phyloP scores from a whole-genome alignment of 2,329 filamentous ascomycete species.

The Chrysoporthe deuterocubensis region DNA sequence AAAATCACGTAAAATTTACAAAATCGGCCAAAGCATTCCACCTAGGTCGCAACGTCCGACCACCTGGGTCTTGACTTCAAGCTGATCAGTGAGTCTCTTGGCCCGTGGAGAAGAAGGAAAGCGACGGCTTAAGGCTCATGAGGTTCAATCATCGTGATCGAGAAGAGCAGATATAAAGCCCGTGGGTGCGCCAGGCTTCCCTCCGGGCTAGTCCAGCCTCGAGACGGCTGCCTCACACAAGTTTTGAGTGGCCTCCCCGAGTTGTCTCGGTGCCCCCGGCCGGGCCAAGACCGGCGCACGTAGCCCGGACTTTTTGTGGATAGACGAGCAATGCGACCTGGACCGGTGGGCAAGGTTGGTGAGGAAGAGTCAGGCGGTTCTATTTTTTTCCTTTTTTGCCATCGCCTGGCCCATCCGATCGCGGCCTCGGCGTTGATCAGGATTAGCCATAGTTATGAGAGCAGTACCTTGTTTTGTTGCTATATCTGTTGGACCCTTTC shows the following conservation, averaged over 20 bases:
- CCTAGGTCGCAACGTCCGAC: not conserved
- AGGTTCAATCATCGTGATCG: not conserved
- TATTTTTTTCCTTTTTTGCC: not conserved
- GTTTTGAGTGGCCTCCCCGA: not conserved
- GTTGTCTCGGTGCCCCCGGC: not conserved
- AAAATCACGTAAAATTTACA: constrained; percentile 13
- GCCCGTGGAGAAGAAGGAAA: not conserved
- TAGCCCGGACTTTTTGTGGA: constrained; percentile 11
- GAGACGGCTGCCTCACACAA: not conserved
- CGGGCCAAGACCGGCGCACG: constrained; percentile 4
- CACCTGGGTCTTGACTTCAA: not conserved
- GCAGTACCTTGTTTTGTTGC: not conserved
- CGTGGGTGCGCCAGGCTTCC: not conserved
- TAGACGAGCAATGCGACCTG: constrained; percentile 10
- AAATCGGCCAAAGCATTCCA: not conserved
- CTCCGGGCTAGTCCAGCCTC: not conserved
- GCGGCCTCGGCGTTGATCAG: constrained; percentile 2
- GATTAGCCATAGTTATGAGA: constrained; percentile 5
- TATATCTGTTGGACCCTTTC: not conserved
- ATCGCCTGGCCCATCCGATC: constrained; percentile 5
- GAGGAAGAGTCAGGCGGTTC: constrained; percentile 1
- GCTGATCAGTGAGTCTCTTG: not conserved
- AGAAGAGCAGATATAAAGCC: not conserved
- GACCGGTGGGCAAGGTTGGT: constrained; percentile 8
- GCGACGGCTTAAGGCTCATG: constrained; percentile 13